Evolutionary conservation across 1,284 basidiomycete species (phyloP).

Genomic region (Vanrija humicola): DNA sequence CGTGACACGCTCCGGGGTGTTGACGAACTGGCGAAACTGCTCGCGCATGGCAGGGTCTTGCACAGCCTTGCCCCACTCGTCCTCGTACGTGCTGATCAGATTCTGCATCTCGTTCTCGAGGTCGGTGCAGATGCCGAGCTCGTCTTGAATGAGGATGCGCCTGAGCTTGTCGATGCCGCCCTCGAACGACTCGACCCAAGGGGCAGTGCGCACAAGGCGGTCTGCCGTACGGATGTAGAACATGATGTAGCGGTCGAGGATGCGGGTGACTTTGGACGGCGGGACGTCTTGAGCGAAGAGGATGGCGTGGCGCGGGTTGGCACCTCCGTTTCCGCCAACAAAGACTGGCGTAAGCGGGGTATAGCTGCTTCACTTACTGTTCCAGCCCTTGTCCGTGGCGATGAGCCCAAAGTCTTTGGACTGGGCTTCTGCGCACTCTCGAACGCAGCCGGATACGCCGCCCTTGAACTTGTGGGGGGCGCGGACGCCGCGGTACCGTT

Average conservation of each 20-base stretch:
- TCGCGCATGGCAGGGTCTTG: slow-evolving; percentile 57
- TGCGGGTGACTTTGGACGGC: slow-evolving; percentile 59
- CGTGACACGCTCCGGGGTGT: slow-evolving; percentile 54
- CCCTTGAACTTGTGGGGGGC: slow-evolving; percentile 73
- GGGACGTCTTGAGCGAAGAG: slow-evolving; percentile 59
- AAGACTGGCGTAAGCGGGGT: slow-evolving; percentile 54
- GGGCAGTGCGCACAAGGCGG: slow-evolving; percentile 63
- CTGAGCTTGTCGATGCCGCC: slow-evolving; percentile 65
- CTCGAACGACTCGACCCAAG: slow-evolving; percentile 70
- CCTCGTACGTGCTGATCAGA: slow-evolving; percentile 63
- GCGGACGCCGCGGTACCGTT: slow-evolving; percentile 66
- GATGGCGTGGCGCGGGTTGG: slow-evolving; percentile 59
- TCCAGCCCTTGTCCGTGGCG: slow-evolving; percentile 74
- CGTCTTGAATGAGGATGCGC: slow-evolving; percentile 67
- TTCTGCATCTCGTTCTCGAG: slow-evolving; percentile 67
- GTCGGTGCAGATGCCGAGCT: slow-evolving; percentile 68
- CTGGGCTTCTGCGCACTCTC: slow-evolving; percentile 43
- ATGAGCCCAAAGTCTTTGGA: slow-evolving; percentile 73
- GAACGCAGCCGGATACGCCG: slow-evolving; percentile 24
- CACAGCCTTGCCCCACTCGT: slow-evolving; percentile 69
- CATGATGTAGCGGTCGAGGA: slow-evolving; percentile 67
- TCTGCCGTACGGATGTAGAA: slow-evolving; percentile 72
- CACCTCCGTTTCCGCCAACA: slow-evolving; percentile 70
- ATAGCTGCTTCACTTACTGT: slow-evolving; percentile 49
- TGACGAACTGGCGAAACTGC: slow-evolving; percentile 66